Conservation (phyloP, 768 basidiomycete species). For the Candolleomyces eurysporus region DNA sequence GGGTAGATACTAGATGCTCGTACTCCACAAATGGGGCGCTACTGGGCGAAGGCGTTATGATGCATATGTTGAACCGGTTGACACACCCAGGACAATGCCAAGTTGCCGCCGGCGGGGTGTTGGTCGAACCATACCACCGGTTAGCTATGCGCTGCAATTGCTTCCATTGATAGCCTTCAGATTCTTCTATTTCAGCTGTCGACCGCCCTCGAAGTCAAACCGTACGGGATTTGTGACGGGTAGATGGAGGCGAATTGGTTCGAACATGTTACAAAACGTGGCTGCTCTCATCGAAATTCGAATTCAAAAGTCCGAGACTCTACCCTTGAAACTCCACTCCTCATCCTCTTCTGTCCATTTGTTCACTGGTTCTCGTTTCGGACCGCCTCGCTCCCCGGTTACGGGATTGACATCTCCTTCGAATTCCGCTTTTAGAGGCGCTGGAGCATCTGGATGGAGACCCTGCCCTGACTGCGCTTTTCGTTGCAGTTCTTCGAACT, state of each 20-base stretch:
- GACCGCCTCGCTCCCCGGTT: slow-evolving; percentile 86
- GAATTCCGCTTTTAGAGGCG: slow-evolving; percentile 62
- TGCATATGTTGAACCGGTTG: too few species aligned
- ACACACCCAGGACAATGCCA: too few species aligned
- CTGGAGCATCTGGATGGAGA: slow-evolving; percentile 67
- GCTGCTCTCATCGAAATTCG: too few species aligned
- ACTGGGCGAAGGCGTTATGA: too few species aligned
- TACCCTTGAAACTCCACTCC: slow-evolving; percentile 91
- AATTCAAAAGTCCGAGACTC: slow-evolving; percentile 78
- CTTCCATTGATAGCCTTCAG: too few species aligned
- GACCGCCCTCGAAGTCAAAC: background rate
- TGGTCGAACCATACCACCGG: too few species aligned
- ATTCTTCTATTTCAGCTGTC: background rate
- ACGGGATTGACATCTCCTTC: slow-evolving; percentile 77
- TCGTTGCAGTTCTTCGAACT: slow-evolving; percentile 82
- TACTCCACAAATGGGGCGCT: too few species aligned
- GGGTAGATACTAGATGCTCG: too few species aligned
- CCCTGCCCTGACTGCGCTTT: slow-evolving; percentile 48
- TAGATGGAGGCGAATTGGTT: too few species aligned
- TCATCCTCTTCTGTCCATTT: slow-evolving; percentile 57
- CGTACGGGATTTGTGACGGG: too few species aligned
- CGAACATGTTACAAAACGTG: too few species aligned
- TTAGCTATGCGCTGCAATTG: background rate
- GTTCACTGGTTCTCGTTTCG: slow-evolving; percentile 79
- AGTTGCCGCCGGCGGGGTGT: too few species aligned